Percentiles rank a stretch among this genome's conserved stretches.
These are phyloP conservation scores for Lecanicillium sp. DNA, from an alignment of 2,329 filamentous ascomycete species.

Conservation along the genomic window DNA sequence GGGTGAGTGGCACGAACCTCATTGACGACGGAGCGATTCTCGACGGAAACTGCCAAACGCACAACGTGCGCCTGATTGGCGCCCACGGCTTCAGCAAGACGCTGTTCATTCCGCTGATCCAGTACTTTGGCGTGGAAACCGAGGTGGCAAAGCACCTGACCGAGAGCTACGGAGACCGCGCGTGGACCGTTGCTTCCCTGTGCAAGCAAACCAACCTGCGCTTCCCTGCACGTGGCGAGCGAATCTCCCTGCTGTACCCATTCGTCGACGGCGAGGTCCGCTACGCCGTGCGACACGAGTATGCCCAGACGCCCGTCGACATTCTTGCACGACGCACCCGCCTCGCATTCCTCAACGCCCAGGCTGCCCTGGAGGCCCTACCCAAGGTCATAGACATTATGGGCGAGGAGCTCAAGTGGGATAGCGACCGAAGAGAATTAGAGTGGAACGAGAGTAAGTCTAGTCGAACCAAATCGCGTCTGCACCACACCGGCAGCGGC, in stretches of 20 bases:
- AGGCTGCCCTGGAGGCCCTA: slow-evolving; percentile 79
- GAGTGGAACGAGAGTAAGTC: slow-evolving; percentile 72
- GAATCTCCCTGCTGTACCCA: slow-evolving; percentile 74
- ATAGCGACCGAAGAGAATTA: slow-evolving; percentile 58
- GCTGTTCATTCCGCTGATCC: slow-evolving; percentile 90
- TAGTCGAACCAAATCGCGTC: background rate
- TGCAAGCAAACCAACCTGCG: slow-evolving; percentile 68
- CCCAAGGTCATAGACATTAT: slow-evolving; percentile 85
- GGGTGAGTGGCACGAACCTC: slow-evolving; percentile 61
- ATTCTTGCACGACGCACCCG: slow-evolving; percentile 79
- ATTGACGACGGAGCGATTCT: slow-evolving; percentile 61
- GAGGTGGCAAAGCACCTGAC: slow-evolving; percentile 86
- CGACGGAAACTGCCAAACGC: slow-evolving; percentile 69
- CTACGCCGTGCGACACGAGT: slow-evolving; percentile 82
- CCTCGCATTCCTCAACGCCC: slow-evolving; percentile 83
- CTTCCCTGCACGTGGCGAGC: slow-evolving; percentile 76
- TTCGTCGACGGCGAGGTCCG: slow-evolving; percentile 89
- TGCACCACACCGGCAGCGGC: background rate
- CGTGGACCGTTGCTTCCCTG: slow-evolving; percentile 81
- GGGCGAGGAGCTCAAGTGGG: slow-evolving; percentile 77
- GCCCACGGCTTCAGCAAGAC: slow-evolving; percentile 83
- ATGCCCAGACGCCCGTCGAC: slow-evolving; percentile 84
- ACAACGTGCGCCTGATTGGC: slow-evolving; percentile 72
- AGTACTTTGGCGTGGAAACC: slow-evolving; percentile 86
- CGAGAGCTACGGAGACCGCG: slow-evolving; percentile 82